Evolutionary conservation across 2,329 filamentous ascomycete species (phyloP).

Genomic region (Leptodontidium sp.): DNA sequence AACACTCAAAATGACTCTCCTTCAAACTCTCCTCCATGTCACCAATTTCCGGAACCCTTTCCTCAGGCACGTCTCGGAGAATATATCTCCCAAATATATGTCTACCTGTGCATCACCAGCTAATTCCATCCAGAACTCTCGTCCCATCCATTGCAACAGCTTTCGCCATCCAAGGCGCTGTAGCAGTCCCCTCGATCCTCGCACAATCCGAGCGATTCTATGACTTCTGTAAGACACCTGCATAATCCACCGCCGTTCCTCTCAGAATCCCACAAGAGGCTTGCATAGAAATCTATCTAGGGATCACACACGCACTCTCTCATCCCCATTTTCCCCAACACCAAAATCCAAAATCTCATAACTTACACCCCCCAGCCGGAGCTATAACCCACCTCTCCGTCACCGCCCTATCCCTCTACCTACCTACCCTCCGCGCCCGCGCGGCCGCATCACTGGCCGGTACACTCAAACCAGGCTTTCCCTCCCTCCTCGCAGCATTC

Average conservation of each 20-base stretch:
- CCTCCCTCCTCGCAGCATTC: conserved; percentile 56
- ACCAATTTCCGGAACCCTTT: conserved; percentile 70
- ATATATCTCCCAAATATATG: background rate
- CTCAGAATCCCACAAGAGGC: background rate
- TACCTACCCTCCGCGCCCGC: conserved; percentile 65
- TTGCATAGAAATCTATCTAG: background rate
- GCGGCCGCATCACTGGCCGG: conserved; percentile 55
- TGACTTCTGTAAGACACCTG: conserved; percentile 54
- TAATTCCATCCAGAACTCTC: conserved; percentile 53
- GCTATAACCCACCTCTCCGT: conserved; percentile 72
- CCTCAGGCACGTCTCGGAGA: conserved; percentile 51
- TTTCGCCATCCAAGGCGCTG: conserved; percentile 68
- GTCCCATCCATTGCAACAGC: conserved; percentile 69
- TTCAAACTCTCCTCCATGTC: conserved; percentile 61
- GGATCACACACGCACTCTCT: background rate
- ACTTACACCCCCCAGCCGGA: conserved; percentile 54
- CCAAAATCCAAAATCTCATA: background rate
- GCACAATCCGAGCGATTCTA: conserved; percentile 72
- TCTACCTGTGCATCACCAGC: background rate
- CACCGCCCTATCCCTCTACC: conserved; percentile 66
- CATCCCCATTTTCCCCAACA: too few species aligned
- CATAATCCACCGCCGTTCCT: background rate
- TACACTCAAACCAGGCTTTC: conserved; percentile 52
- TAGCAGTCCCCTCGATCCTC: conserved; percentile 68
- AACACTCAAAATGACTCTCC: conserved; percentile 38